phyloP scores from a whole-genome alignment of 352 stramenopile genomes.

The Pseudoperonospora humuli region DNA sequence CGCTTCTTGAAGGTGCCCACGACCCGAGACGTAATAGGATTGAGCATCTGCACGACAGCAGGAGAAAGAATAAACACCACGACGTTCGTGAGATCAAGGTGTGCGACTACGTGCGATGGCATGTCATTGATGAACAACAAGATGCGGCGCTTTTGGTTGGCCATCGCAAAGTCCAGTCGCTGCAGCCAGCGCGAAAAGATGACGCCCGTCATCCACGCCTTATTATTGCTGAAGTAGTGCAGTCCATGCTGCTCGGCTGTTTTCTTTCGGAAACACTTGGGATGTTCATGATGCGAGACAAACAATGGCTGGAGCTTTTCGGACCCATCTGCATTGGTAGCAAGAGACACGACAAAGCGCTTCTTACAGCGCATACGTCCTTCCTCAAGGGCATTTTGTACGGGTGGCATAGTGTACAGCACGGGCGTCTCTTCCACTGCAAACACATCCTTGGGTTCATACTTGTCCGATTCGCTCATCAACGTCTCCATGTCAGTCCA shows the following conservation, averaged over 20 bases:
- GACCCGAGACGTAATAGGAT: slow-evolving; percentile 56
- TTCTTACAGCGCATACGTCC: slow-evolving; percentile 60
- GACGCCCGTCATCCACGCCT: slow-evolving; percentile 77
- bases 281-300: slow-evolving; percentile 70
- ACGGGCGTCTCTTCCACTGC: slow-evolving; percentile 68
- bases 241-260: slow-evolving; percentile 68
- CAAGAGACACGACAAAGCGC: slow-evolving; percentile 55
- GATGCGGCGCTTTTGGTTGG: slow-evolving; percentile 65
- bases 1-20: slow-evolving; percentile 66
- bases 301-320: slow-evolving; percentile 77
- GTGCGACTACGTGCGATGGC: slow-evolving; percentile 63
- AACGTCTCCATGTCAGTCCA: slow-evolving; percentile 60
- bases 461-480: slow-evolving; percentile 61
- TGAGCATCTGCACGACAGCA: slow-evolving; percentile 46
- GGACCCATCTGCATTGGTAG: slow-evolving; percentile 58
- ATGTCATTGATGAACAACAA: slow-evolving; percentile 74
- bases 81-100: slow-evolving; percentile 72
- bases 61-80: slow-evolving; percentile 52
- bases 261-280: slow-evolving; percentile 72
- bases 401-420: slow-evolving; percentile 62
- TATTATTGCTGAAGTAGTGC: slow-evolving; percentile 80
- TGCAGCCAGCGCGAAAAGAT: slow-evolving; percentile 82
- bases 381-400: slow-evolving; percentile 34
- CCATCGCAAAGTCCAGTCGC: slow-evolving; percentile 73
- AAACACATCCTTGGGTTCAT: slow-evolving; percentile 64